These are phyloP conservation scores for Ascosphaera apis DNA, from an alignment of 2,329 filamentous ascomycete species.

Conservation along the genomic window DNA sequence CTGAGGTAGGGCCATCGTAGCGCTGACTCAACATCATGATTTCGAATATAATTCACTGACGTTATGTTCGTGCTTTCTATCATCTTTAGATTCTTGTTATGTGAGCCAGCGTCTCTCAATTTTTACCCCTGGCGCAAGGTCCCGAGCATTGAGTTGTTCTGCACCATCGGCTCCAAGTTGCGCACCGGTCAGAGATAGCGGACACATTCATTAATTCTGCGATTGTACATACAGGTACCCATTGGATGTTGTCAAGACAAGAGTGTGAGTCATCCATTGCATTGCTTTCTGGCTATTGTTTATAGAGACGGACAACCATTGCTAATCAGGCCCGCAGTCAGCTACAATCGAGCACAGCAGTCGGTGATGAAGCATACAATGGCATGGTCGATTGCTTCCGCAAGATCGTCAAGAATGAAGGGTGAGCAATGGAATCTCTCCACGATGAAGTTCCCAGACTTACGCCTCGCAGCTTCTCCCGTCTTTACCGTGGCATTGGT, in stretches of 20 bases:
- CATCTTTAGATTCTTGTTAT: conserved; percentile 56
- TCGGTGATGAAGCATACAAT: conserved; percentile 66
- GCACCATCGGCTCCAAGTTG: conserved; percentile 90
- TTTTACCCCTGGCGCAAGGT: conserved; percentile 42
- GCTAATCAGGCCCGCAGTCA: too few species aligned
- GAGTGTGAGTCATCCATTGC: conserved; percentile 58
- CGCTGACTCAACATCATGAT: background rate
- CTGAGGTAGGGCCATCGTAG: conserved; percentile 44
- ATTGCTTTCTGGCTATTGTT: too few species aligned
- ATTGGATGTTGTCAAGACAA: conserved; percentile 92
- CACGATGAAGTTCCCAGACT: background rate
- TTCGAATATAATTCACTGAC: background rate
- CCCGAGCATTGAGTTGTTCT: conserved; percentile 88
- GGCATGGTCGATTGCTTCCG: conserved; percentile 96
- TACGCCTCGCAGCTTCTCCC: conserved; percentile 39
- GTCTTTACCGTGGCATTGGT: conserved; percentile 84
- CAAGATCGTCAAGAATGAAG: conserved; percentile 92
- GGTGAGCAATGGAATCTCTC: conserved; percentile 31
- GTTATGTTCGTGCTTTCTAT: conserved; percentile 1
- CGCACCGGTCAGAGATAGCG: too few species aligned
- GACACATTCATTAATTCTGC: background rate
- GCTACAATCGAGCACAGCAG: conserved; percentile 50
- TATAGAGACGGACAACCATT: too few species aligned
- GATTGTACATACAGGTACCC: conserved; percentile 49
- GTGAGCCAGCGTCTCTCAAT: conserved; percentile 25